A percentile compares a stretch with the other conserved stretches of the same genome.
phyloP scores from a whole-genome alignment of 805 yeast genomes.

The Barnettozyma siamensis region DNA sequence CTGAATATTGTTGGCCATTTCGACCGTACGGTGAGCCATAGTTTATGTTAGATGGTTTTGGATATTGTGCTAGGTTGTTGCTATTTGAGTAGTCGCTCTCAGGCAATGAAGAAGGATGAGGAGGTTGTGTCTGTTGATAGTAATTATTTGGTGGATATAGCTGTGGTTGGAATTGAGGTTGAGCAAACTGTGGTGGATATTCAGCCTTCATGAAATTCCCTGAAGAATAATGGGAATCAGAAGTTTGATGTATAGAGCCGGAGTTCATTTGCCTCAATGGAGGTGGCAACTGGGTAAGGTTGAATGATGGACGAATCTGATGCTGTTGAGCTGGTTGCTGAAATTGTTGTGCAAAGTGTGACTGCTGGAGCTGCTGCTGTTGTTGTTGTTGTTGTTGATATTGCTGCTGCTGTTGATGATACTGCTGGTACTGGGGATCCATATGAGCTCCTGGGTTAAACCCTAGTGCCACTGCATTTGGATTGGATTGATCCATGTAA shows the following conservation, averaged over 20 bases:
- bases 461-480: conserved; percentile 16
- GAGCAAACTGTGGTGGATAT: conserved; percentile 1
- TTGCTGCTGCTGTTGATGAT: conserved; percentile 1
- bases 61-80: not conserved
- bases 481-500: conserved; percentile 34
- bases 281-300: not conserved
- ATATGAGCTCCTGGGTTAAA: conserved; percentile 17
- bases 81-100: not conserved
- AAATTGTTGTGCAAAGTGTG: no score
- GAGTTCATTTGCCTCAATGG: not conserved
- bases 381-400: not conserved
- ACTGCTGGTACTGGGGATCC: conserved; percentile 12
- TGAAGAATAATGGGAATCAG: not conserved
- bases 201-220: not conserved
- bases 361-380: not conserved
- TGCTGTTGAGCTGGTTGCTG: not conserved
- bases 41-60: not conserved
- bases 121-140: no score
- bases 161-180: conserved; percentile 1
- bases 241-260: not conserved
- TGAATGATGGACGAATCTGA: not conserved
- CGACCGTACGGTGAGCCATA: not conserved
- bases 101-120: not conserved
- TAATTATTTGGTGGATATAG: not conserved
- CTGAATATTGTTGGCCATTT: conserved; percentile 1